Base-by-base conservation (phyloP, 257 asterid species). In the Solanum ossicruentum region DNA sequence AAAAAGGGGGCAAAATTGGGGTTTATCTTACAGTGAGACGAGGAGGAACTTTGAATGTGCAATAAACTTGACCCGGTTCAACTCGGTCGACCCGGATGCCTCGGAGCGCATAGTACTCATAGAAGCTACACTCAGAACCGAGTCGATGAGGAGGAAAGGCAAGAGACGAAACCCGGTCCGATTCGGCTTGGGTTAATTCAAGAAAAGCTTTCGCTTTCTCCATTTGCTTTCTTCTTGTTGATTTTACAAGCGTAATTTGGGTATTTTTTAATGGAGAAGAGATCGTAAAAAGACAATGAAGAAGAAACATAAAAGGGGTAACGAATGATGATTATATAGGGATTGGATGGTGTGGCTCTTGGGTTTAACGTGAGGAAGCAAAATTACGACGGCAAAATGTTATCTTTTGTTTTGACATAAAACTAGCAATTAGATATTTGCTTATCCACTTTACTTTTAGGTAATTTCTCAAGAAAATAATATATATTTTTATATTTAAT, bases 11-110 rank as follows among this genome's bases (percentile, higher is more conserved):
- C 16, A 8, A 41, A 72, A 52, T 20, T 3, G 23, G 60, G 23
- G 80, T n/a, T 52, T 2, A 11, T 9, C 91, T 88, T 89, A 93
- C 98, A 16, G 89, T 86, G 88, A 95, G 98, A 71, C 95, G 98
- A 84, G 89, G 89, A 52, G 97, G 98, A 84, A 93, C 98, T 92
- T 86, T 89, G 91, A 92, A 89, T 73, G 96, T 88, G 91, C 93
- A 91, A 54, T 87, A 85, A 87, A 95, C 84, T 73, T 69, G 85
- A 65, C 93, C 96, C n/a, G 91, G 92, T 82, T 88, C 89, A 85
- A 90, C 84, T 78, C 86, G 92, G 88, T 87, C 91, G 84, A 95
- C 91, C 71, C 92, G 91, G 88, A 93, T 86, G 43, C 96, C 98
- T 73, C 91, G 90, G 67, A 89, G 88, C 72, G 88, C 86, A 87